Base-by-base conservation (phyloP, 345 rosid species). In the Acer campestre region DNA sequence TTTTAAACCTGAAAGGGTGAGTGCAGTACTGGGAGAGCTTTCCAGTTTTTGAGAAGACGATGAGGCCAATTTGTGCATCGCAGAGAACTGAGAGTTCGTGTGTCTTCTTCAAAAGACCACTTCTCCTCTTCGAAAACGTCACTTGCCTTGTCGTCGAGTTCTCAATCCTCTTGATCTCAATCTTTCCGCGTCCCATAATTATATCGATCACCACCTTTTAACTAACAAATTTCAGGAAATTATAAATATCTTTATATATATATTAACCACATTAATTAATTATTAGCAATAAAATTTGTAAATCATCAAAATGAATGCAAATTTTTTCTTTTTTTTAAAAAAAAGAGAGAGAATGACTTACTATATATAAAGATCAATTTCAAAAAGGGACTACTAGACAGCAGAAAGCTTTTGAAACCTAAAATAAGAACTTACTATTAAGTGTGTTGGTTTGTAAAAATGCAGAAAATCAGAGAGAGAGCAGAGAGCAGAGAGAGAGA, bases 1-100 rank as follows among this genome's bases (percentile, higher is more conserved):
- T 35, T 4, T 35, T 4, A 35, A 35, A 35, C 38, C 38, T 35
- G 38, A 35, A 35, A 35, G 38, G 38, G 38, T 35, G 38, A 35
- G 38, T 35, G 38, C 38, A 82, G 71, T 86, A 86, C 58, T 86
- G 84, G 79, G 76, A 84, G 51, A 86, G 1, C 77, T 86, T 86
- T 13, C 89, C 89, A 35, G 89, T 86, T 78, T 73, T 62, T 1
- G 89, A 86, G 82, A 86, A 86, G 82, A 86, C 38, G 77, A 86
- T 82, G 79, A 86, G 89, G 25, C 85, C 89, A 49, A 86, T 86
- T 29, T 86, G 84, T n/a, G 89, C 87, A 49, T 86, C 89, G 70
- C 89, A 86, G 1, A 84, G 84, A 14, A 84, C 85, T 1, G 89
- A 86, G 11, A 86, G 84, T 27, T 86, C 89, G 58, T 78, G 87